These are phyloP conservation scores for Clitocybe nebularis DNA, from an alignment of 1,284 basidiomycete genomes.

Conservation along the genomic window DNA sequence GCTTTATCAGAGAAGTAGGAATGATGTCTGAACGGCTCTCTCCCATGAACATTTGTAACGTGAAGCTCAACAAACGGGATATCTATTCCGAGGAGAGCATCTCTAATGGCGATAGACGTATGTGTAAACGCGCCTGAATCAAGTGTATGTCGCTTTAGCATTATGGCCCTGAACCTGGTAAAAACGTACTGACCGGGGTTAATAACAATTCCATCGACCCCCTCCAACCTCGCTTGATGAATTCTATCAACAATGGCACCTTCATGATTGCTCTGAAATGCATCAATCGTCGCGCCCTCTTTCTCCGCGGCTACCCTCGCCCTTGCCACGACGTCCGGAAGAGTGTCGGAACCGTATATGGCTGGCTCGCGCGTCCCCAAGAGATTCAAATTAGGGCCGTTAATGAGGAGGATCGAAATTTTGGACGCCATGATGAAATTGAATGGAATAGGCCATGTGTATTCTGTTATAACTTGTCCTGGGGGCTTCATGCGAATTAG, in stretches of 20 bases:
- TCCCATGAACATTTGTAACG: conserved; percentile 19
- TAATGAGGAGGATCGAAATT: conserved; percentile 19
- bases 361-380: conserved; percentile 20
- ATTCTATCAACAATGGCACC: conserved; percentile 21
- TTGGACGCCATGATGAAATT: conserved; percentile 6
- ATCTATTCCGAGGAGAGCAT: conserved; percentile 18
- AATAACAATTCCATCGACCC: conserved; percentile 18
- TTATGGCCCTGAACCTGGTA: too few species aligned
- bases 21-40: conserved; percentile 19
- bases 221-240: conserved; percentile 16
- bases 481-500: too few species aligned
- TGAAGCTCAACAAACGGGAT: conserved; percentile 21
- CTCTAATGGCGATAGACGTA: conserved; percentile 19
- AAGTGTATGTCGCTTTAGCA: background rate
- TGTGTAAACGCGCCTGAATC: conserved; percentile 19
- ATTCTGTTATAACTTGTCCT: too few species aligned
- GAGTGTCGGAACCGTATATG: conserved; percentile 17
- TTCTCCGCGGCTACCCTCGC: conserved; percentile 11
- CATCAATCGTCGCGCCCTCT: conserved; percentile 13
- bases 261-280: conserved; percentile 22
- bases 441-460: background rate
- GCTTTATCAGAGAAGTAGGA: conserved; percentile 21
- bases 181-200: conserved; percentile 15
- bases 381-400: conserved; percentile 21
- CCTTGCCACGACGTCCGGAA: conserved; percentile 14